Evolutionary conservation across 1,139 yeast species (phyloP).

Genomic region (Lodderomyces theae): DNA sequence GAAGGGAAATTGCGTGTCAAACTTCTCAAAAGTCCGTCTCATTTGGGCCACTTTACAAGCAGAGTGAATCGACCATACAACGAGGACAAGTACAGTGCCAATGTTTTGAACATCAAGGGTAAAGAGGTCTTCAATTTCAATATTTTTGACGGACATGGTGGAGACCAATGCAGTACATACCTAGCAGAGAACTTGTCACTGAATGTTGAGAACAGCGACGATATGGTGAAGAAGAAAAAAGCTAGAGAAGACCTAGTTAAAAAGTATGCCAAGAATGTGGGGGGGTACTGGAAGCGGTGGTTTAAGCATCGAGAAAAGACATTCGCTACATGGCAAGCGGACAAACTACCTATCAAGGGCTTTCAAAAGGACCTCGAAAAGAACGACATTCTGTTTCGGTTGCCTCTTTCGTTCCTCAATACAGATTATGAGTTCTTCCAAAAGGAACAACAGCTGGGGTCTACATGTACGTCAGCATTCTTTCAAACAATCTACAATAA

Average conservation of each 20-base stretch:
- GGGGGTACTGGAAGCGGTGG: slow-evolving; percentile 90
- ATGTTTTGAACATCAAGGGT: slow-evolving; percentile 41
- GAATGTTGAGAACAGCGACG: slow-evolving; percentile 49
- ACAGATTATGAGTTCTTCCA: slow-evolving; percentile 51
- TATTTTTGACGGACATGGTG: slow-evolving; percentile 95
- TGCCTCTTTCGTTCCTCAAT: slow-evolving; percentile 60
- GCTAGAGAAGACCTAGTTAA: slow-evolving; percentile 39
- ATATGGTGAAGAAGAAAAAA: slow-evolving; percentile 24
- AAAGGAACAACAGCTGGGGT: slow-evolving; percentile 54
- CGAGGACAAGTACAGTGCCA: slow-evolving; percentile 74
- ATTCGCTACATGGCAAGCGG: slow-evolving; percentile 38
- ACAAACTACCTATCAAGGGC: slow-evolving; percentile 19
- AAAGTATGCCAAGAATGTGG: slow-evolving; percentile 56
- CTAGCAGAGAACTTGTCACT: slow-evolving; percentile 53
- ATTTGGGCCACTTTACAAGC: slow-evolving; percentile 76
- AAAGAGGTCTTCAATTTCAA: slow-evolving; percentile 55
- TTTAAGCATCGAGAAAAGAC: slow-evolving; percentile 45
- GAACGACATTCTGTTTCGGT: slow-evolving; percentile 57
- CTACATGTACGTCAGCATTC: slow-evolving; percentile 79
- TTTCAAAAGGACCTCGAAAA: slow-evolving; percentile 13
- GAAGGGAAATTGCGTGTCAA: slow-evolving; percentile 44
- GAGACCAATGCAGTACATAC: slow-evolving; percentile 66
- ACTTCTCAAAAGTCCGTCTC: slow-evolving; percentile 65
- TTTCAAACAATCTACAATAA: slow-evolving; percentile 52
- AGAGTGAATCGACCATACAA: slow-evolving; percentile 75